Evolutionary conservation across 2,329 filamentous ascomycete genomes (phyloP), one percentile per base, ranked within the genome.

Genomic region (Dothiorella sarmentorum): DNA sequence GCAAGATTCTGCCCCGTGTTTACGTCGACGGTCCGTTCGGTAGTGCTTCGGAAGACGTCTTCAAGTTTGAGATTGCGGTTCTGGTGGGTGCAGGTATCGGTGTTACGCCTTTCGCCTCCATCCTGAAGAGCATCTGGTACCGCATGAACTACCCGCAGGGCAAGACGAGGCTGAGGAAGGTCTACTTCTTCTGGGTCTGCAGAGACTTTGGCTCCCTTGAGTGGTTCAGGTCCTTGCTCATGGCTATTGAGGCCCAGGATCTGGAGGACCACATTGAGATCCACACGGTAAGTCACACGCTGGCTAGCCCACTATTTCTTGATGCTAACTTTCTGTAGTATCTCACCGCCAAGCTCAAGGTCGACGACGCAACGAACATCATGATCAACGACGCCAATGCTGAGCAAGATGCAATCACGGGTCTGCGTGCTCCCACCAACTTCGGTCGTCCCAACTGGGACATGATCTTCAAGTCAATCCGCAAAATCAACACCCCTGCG

Each of bases 161-260:
- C 73, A 88, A 88, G 76, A 92, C 89, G 2, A 82, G 89, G 3
- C 80, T 95, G 42, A 82, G 86, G 68, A 95, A 94, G 74, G 89
- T 95, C 22, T 95, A 94, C 78, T 94, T 94, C 79, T 91, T 94
- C 82, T 94, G 90, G 90, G 86, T 94, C 62, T 93, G 90, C 79
- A 83, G 90, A 73, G 90, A 94, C 73, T 93, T 93, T 68, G 89
- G 87, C 31, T 91, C 88, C 0, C 92, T 94, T 67, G 90, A 94
- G 78, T 95, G 90, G 90, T 94, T 94, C 81, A 83, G 89, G 51
- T 92, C 88, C 24, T 78, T 95, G 61, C 82, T 95, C 15, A 81
- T 91, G 63, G 90, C 90, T 57, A 93, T 95, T 66, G 90, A 94
- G 75, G 88, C 88, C 0, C 90, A 94, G 76, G 90, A 95, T 75